A percentile compares a stretch with the other conserved stretches of the same genome.
phyloP scores from a whole-genome alignment of 78 protist species.

The Cavenderia fasciculata region DNA sequence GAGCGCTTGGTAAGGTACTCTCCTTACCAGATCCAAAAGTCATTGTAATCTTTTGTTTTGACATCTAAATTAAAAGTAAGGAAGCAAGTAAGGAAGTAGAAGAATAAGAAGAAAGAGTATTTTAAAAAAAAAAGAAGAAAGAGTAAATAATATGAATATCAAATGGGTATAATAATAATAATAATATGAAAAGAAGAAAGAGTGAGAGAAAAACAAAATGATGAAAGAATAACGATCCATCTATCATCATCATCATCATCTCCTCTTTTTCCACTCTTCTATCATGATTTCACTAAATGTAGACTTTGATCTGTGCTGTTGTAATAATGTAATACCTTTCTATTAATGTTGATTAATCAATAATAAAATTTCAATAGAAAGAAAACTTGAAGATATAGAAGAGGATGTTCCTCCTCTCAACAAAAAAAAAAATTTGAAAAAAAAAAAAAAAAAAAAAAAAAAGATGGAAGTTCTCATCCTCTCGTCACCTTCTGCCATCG shows the following conservation, averaged over 20 bases:
- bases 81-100: no score
- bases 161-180: no score
- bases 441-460: neutral
- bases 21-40: neutral
- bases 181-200: no score
- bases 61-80: neutral
- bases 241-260: no score
- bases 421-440: neutral
- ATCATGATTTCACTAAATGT: no score
- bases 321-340: neutral
- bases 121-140: no score
- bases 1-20: neutral
- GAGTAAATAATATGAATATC: no score
- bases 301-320: neutral
- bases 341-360: neutral
- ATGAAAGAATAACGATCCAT: no score
- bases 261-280: neutral
- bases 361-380: neutral
- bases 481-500: no score
- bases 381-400: neutral
- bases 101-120: no score
- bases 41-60: slow-evolving; percentile 11
- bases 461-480: no score
- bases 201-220: no score
- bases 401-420: neutral